A percentile compares a stretch with the other conserved stretches of the same genome.
Evolutionary conservation across 1,139 yeast genomes (phyloP).

Genomic region (Candida anutae): DNA sequence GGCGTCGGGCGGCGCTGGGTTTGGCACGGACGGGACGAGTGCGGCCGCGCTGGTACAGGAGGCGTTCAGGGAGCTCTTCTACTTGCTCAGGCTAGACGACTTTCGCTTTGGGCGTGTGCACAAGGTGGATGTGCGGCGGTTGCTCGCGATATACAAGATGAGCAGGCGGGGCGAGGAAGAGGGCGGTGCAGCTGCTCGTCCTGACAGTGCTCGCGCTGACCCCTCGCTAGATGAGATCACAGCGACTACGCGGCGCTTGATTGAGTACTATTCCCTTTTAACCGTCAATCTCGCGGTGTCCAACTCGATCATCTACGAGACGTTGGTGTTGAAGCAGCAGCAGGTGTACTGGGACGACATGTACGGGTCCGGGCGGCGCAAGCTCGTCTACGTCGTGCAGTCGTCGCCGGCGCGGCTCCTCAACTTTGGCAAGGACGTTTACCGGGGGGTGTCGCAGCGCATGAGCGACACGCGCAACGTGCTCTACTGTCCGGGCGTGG

Average conservation of each 20-base stretch:
- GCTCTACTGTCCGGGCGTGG: too few relatives aligned
- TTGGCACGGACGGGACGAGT: too few relatives aligned
- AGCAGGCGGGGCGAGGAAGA: background rate
- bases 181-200: background rate
- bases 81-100: slow-evolving; percentile 16
- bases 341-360: slow-evolving; percentile 30
- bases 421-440: slow-evolving; percentile 9
- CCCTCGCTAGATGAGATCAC: background rate
- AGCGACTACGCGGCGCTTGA: slow-evolving; percentile 9
- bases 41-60: slow-evolving; percentile 14
- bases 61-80: slow-evolving; percentile 18
- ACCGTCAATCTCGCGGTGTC: slow-evolving; percentile 22
- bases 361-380: slow-evolving; percentile 17
- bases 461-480: background rate
- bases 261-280: slow-evolving; percentile 19
- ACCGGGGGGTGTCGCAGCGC: slow-evolving; percentile 1
- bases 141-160: slow-evolving; percentile 7
- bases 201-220: background rate
- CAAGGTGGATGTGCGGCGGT: slow-evolving; percentile 8
- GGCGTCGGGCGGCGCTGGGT: background rate
- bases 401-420: slow-evolving; percentile 21
- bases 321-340: slow-evolving; percentile 27
- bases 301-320: slow-evolving; percentile 27
- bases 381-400: slow-evolving; percentile 27
- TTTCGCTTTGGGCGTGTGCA: slow-evolving; percentile 14